phyloP scores from a whole-genome alignment of 805 yeast species.

The Cyberlindnera mycetangii region DNA sequence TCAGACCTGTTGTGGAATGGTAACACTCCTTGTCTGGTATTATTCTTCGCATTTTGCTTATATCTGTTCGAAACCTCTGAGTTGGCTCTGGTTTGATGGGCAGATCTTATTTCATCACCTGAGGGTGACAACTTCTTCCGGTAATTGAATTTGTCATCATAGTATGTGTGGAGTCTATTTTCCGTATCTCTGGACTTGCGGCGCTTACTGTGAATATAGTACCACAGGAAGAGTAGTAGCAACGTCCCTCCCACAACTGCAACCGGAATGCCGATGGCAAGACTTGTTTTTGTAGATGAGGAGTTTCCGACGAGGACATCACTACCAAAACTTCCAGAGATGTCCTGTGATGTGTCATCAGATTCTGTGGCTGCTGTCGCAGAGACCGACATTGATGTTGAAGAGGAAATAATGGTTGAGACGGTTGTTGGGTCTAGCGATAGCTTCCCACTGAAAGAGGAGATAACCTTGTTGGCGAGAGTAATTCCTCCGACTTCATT shows the following conservation, averaged over 20 bases:
- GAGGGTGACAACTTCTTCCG: conserved; percentile 14
- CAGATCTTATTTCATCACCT: conserved; percentile 15
- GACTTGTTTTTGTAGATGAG: conserved; percentile 14
- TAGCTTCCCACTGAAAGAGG: background rate
- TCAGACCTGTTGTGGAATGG: conserved; percentile 12
- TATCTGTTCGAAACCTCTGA: background rate
- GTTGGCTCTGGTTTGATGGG: conserved; percentile 16
- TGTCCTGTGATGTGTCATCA: background rate
- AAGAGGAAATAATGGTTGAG: conserved; percentile 12
- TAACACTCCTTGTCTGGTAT: background rate
- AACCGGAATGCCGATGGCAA: conserved; percentile 28
- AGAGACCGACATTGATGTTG: conserved; percentile 11
- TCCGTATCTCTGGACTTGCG: conserved; percentile 7
- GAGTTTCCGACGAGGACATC: background rate
- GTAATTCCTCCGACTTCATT: conserved; percentile 6
- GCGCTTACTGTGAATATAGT: conserved; percentile 15
- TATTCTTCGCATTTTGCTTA: background rate
- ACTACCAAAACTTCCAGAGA: background rate
- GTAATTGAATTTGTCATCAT: conserved; percentile 27
- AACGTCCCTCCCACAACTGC: conserved; percentile 21
- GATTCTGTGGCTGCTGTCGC: background rate
- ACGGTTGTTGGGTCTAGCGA: conserved; percentile 3
- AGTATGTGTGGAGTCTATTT: conserved; percentile 13
- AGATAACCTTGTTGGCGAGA: conserved; percentile 11
- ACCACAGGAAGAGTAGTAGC: conserved; percentile 14